Conservation (phyloP, 2,329 filamentous ascomycete species). For the Xylariomycetidae sp. region DNA sequence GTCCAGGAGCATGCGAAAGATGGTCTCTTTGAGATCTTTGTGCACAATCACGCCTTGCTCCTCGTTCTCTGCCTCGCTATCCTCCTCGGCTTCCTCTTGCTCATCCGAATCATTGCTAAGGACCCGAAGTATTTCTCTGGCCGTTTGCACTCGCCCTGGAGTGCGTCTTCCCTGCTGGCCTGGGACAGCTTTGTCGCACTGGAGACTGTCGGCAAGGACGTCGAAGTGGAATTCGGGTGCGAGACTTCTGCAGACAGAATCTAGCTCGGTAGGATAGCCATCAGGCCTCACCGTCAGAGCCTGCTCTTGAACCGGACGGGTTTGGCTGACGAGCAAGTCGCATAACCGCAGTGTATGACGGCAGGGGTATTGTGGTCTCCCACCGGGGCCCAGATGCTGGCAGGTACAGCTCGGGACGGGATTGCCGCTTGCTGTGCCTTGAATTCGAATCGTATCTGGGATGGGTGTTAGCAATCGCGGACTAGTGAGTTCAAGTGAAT, state of each 20-base stretch:
- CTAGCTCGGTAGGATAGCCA: too few species aligned
- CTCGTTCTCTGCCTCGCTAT: slow-evolving; percentile 30
- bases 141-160: slow-evolving; percentile 38
- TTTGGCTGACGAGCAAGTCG: slow-evolving; percentile 45
- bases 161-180: slow-evolving; percentile 23
- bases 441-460: too few species aligned
- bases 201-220: slow-evolving; percentile 45
- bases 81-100: slow-evolving; percentile 41
- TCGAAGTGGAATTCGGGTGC: slow-evolving; percentile 45
- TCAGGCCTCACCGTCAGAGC: slow-evolving; percentile 35
- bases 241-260: too few species aligned
- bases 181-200: slow-evolving; percentile 38
- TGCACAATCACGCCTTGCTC: slow-evolving; percentile 34
- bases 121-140: slow-evolving; percentile 45
- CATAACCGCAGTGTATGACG: slow-evolving; percentile 47
- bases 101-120: slow-evolving; percentile 34
- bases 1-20: slow-evolving; percentile 48
- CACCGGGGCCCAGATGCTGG: slow-evolving; percentile 17
- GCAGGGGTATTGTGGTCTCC: slow-evolving; percentile 31
- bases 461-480: too few species aligned
- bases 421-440: slow-evolving; percentile 37
- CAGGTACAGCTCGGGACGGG: slow-evolving; percentile 43
- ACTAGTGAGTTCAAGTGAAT: too few species aligned
- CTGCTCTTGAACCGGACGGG: too few species aligned
- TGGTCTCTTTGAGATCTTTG: slow-evolving; percentile 42